phyloP scores from a whole-genome alignment of 1,139 yeast species.

The Pichia terricola region DNA sequence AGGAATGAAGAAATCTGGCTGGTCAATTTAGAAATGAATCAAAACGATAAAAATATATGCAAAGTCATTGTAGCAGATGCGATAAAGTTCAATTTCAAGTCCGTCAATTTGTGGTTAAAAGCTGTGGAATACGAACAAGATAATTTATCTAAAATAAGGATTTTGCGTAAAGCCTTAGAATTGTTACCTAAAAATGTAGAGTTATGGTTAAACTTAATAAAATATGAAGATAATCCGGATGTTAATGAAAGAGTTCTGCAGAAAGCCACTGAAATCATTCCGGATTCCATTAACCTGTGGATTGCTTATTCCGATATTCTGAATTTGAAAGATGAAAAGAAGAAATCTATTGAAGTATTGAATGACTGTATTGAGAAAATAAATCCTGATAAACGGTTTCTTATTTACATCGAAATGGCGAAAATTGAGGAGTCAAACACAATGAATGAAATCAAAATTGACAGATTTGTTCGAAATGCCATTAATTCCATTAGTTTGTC shows the following conservation, averaged over 20 bases:
- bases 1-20: constrained; percentile 72
- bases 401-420: constrained; percentile 63
- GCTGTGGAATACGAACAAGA: constrained; percentile 63
- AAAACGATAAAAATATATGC: constrained; percentile 34
- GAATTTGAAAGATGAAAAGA: constrained; percentile 24
- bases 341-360: constrained; percentile 33
- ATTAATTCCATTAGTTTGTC: constrained; percentile 30
- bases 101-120: constrained; percentile 61
- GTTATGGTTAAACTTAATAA: constrained; percentile 48
- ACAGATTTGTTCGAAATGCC: constrained; percentile 43
- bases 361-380: constrained; percentile 48
- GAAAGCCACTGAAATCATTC: constrained; percentile 65
- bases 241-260: constrained; percentile 46
- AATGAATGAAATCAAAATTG: constrained; percentile 34
- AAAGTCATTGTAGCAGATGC: constrained; percentile 60
- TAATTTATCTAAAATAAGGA: constrained; percentile 37
- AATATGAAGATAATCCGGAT: constrained; percentile 36
- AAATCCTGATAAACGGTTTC: neutral
- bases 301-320: constrained; percentile 9
- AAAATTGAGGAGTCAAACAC: constrained; percentile 55
- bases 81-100: constrained; percentile 43
- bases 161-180: constrained; percentile 54
- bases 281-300: constrained; percentile 63
- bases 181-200: constrained; percentile 36
- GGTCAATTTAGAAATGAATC: constrained; percentile 63